Conservation (phyloP, 257 asterid species). For the Forsythia viridissima region DNA sequence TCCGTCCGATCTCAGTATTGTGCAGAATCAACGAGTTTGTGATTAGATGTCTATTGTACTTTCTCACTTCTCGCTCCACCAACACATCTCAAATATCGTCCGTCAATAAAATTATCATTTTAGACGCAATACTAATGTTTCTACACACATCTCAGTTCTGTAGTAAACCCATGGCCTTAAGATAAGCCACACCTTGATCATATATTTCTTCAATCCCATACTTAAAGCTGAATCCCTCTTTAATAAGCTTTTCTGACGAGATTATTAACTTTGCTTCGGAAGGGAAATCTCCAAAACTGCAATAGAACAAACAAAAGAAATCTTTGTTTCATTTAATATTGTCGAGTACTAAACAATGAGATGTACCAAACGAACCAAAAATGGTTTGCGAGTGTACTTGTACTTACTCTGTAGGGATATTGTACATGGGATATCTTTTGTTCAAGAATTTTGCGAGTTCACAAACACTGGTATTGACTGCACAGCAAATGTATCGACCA, state of each 20-base stretch:
- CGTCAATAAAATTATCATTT: no score
- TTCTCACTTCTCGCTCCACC: no score
- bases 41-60: no score
- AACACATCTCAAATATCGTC: no score
- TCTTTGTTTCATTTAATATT: neutral
- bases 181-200: slow-evolving; percentile 25
- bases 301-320: neutral
- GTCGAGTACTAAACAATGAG: neutral
- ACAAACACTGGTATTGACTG: neutral
- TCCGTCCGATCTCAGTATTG: no score
- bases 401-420: neutral
- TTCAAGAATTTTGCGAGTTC: neutral
- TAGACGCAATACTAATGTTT: neutral
- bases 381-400: neutral
- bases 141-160: slow-evolving; percentile 8
- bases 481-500: neutral
- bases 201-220: slow-evolving; percentile 39
- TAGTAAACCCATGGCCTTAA: slow-evolving; percentile 26
- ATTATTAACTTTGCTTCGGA: slow-evolving; percentile 26
- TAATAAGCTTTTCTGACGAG: neutral
- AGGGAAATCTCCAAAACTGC: neutral
- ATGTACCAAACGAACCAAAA: neutral
- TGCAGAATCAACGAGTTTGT: no score
- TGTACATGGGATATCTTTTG: neutral
- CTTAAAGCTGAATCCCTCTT: slow-evolving; percentile 16